Evolutionary conservation across 2,329 filamentous ascomycete genomes (phyloP).

Genomic region (Aspergillus fructus): DNA sequence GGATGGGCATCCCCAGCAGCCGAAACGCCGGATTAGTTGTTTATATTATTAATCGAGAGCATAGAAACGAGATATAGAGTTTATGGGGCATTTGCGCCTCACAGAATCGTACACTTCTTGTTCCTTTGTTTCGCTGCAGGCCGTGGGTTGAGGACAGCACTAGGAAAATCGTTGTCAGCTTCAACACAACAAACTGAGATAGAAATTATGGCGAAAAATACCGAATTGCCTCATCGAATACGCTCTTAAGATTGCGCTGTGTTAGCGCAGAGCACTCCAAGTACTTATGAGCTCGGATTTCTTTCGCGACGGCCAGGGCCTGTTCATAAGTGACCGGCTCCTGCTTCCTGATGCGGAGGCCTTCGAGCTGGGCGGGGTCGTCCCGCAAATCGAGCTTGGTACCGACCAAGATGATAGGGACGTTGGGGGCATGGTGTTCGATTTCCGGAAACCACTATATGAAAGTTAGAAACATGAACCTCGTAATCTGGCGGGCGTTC

Average conservation of each 20-base stretch:
- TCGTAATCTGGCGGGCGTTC: not conserved
- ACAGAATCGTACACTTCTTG: slow-evolving; percentile 49
- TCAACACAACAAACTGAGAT: not conserved
- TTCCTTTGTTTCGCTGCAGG: slow-evolving; percentile 46
- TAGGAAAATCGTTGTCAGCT: slow-evolving; percentile 17
- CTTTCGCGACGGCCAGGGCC: slow-evolving; percentile 82
- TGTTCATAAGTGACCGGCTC: slow-evolving; percentile 95
- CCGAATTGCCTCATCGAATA: slow-evolving; percentile 98
- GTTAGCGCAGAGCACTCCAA: slow-evolving; percentile 96
- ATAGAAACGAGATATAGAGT: slow-evolving; percentile 5
- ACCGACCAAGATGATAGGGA: slow-evolving; percentile 94
- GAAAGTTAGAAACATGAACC: slow-evolving; percentile 9
- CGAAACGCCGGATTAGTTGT: slow-evolving; percentile 41
- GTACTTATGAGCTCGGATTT: slow-evolving; percentile 96
- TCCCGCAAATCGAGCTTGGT: slow-evolving; percentile 96
- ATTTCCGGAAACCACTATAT: slow-evolving; percentile 93
- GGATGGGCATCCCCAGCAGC: slow-evolving; percentile 25
- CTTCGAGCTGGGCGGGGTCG: slow-evolving; percentile 77
- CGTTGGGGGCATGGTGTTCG: slow-evolving; percentile 90
- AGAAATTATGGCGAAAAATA: slow-evolving; percentile 47
- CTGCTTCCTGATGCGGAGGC: slow-evolving; percentile 88
- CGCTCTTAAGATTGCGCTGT: slow-evolving; percentile 94
- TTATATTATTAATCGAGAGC: slow-evolving; percentile 36
- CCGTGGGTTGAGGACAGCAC: slow-evolving; percentile 50
- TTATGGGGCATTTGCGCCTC: slow-evolving; percentile 17